phyloP scores from a whole-genome alignment of 345 rosid genomes.

The Aquilaria sinensis region DNA sequence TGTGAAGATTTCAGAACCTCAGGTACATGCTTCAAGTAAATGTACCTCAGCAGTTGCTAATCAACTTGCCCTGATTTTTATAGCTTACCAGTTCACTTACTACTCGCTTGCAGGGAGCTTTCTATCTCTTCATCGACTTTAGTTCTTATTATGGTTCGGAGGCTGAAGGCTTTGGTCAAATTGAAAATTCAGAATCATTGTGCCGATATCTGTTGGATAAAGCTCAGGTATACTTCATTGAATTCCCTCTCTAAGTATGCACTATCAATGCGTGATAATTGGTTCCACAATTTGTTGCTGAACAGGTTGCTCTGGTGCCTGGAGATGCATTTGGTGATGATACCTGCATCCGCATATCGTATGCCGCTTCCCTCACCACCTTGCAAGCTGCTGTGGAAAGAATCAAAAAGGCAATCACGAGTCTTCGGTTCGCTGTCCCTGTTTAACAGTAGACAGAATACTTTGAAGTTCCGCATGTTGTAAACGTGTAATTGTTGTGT shows the following conservation, averaged over 20 bases:
- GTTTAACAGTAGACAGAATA: constrained; percentile 25
- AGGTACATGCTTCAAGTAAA: constrained; percentile 38
- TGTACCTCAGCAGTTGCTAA: neutral
- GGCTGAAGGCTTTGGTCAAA: constrained; percentile 73
- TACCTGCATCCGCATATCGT: constrained; percentile 79
- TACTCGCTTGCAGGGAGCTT: constrained; percentile 73
- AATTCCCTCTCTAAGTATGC: neutral
- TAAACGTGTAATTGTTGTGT: neutral
- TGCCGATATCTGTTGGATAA: constrained; percentile 33
- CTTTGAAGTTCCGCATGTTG: neutral
- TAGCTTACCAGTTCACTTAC: neutral
- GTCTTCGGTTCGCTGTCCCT: constrained; percentile 44
- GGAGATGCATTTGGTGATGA: constrained; percentile 99
- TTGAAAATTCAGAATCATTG: constrained; percentile 44
- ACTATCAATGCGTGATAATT: neutral
- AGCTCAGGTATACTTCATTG: constrained; percentile 40
- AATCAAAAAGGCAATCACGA: constrained; percentile 64
- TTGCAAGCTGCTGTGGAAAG: constrained; percentile 74
- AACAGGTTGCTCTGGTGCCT: constrained; percentile 90
- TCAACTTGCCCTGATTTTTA: constrained; percentile 6
- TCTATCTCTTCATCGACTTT: constrained; percentile 80
- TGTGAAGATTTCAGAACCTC: constrained; percentile 80
- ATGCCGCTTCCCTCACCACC: constrained; percentile 74
- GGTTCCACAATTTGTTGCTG: neutral
- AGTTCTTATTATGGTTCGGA: constrained; percentile 79